Evolutionary conservation across 2,329 filamentous ascomycete genomes (phyloP).

Genomic region (Pestalotiopsis sp.): DNA sequence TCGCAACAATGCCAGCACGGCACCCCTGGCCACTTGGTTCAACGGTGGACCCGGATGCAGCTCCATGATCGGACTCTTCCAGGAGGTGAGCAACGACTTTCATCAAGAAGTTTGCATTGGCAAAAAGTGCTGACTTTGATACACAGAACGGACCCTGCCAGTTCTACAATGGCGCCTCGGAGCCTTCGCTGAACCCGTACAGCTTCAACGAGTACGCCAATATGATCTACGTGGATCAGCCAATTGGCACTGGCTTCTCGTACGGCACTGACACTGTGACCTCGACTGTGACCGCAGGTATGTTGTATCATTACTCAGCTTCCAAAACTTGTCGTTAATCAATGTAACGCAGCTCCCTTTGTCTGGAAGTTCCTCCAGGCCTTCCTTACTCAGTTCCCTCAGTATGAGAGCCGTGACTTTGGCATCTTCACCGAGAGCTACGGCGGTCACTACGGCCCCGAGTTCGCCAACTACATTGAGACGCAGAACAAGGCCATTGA

Average conservation of each 20-base stretch:
- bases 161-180: conserved; percentile 35
- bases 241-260: conserved; percentile 41
- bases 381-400: conserved; percentile 65
- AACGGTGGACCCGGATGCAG: conserved; percentile 43
- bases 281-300: conserved; percentile 42
- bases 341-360: conserved; percentile 33
- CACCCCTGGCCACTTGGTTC: conserved; percentile 37
- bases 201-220: conserved; percentile 44
- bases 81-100: conserved; percentile 25
- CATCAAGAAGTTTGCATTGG: neutral
- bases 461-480: conserved; percentile 56
- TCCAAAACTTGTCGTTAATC: neutral
- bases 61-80: conserved; percentile 41
- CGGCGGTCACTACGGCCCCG: conserved; percentile 61
- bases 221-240: conserved; percentile 42
- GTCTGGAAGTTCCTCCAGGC: conserved; percentile 62
- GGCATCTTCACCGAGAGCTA: conserved; percentile 57
- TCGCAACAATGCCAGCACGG: conserved; percentile 29
- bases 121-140: neutral
- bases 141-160: conserved; percentile 41
- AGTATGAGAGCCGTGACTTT: conserved; percentile 60
- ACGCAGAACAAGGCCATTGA: conserved; percentile 56
- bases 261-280: conserved; percentile 38
- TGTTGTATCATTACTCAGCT: neutral
- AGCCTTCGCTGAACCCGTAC: conserved; percentile 44